phyloP scores from a whole-genome alignment of 2,329 filamentous ascomycete genomes.

The Botrytis tulipae region DNA sequence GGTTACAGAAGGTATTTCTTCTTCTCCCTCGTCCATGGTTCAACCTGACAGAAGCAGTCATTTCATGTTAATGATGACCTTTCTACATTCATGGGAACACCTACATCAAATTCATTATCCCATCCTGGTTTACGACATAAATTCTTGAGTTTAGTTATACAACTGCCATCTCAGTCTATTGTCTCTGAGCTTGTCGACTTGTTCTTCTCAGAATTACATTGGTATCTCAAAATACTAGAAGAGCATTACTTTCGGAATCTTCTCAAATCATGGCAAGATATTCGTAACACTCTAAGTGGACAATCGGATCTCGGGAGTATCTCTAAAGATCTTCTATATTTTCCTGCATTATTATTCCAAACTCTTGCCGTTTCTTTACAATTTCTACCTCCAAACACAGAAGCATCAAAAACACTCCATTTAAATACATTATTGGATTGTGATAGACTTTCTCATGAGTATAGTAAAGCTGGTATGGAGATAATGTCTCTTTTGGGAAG shows the following conservation, averaged over 20 bases:
- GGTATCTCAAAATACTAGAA: conserved; percentile 20
- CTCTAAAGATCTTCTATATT: conserved; percentile 23
- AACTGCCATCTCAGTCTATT: conserved; percentile 14
- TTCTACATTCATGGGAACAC: conserved; percentile 2
- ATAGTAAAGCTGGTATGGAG: conserved; percentile 22
- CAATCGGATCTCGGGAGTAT: conserved; percentile 7
- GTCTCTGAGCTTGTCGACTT: conserved; percentile 15
- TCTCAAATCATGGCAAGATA: conserved; percentile 16
- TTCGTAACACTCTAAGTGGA: background rate
- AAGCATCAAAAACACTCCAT: conserved; percentile 4
- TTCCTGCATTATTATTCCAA: conserved; percentile 26
- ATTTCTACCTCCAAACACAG: conserved; percentile 20
- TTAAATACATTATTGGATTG: conserved; percentile 5
- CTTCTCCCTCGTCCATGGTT: conserved; percentile 37
- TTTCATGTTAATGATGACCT: conserved; percentile 41
- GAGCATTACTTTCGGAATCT: conserved; percentile 20
- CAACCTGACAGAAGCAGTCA: conserved; percentile 43
- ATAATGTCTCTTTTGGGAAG: conserved; percentile 23
- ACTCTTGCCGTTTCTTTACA: conserved; percentile 23
- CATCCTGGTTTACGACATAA: conserved; percentile 18
- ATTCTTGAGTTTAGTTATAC: conserved; percentile 10
- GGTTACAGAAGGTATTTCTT: conserved; percentile 28
- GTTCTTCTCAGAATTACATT: conserved; percentile 21
- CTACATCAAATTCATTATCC: conserved; percentile 8
- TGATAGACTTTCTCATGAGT: conserved; percentile 21